phyloP scores from a whole-genome alignment of 192 early-diverging fungal genomes.

The Rhizophagus sp. region DNA sequence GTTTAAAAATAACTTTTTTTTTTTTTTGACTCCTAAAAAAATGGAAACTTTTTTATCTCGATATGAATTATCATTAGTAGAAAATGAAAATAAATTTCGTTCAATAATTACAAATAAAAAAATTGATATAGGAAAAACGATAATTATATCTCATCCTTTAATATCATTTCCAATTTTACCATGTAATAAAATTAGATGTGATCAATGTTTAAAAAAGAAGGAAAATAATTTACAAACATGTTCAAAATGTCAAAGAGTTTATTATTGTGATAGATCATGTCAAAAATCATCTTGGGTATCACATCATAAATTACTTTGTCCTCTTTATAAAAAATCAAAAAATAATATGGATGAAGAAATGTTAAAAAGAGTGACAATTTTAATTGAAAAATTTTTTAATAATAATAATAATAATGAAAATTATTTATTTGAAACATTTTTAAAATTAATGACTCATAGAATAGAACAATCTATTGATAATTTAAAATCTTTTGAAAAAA shows the following conservation, averaged over 20 bases:
- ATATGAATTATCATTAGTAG: background rate
- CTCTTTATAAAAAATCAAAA: conserved; percentile 3
- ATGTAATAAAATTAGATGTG: background rate
- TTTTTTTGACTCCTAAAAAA: background rate
- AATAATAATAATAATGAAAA: background rate
- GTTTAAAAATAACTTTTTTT: background rate
- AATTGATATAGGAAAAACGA: background rate
- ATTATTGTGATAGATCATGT: conserved; percentile 16
- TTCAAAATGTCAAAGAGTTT: conserved; percentile 7
- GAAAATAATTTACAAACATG: background rate
- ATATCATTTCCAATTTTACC: conserved; percentile 7
- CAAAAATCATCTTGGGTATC: conserved; percentile 12
- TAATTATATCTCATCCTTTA: conserved; percentile 10
- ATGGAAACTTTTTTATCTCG: conserved; percentile 7
- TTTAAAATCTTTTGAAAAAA: background rate
- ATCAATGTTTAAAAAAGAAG: conserved; percentile 25
- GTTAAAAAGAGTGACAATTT: conserved; percentile 6
- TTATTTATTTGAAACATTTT: conserved; percentile 12
- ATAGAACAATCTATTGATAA: background rate
- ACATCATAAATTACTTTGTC: conserved; percentile 24
- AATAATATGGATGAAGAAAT: conserved; percentile 19
- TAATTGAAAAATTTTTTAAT: conserved; percentile 6
- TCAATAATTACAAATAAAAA: background rate
- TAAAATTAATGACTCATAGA: conserved; percentile 2
- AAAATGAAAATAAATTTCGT: background rate